Base-by-base conservation (phyloP, 140 eudicot species). In the Stevia rebaudiana region DNA sequence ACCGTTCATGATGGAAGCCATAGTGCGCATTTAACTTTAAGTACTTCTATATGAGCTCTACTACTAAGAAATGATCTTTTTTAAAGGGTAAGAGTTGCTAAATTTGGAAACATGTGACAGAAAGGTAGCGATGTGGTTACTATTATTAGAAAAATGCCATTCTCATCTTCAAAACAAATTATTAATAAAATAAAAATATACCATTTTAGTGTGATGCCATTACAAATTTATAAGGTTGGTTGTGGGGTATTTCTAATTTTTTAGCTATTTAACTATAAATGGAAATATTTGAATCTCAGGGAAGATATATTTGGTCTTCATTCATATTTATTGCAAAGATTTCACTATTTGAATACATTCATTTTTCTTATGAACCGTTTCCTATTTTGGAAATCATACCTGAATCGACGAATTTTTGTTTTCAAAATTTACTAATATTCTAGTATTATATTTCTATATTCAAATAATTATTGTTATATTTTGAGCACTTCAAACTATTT, bases 71-170 rank as follows among this genome's bases (percentile, higher is more conserved):
- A 69, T 63, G 74, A 69, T 62, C 53, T 49, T 60, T 60, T 70
- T 70, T 69, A 66, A 51, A 68, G 70, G 76, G 86, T 41, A 81
- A 81, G 80, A 65, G 76, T 55, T 60, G 63, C 82, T 58, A 61
- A 48, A 59, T 75, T 21, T 63, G 71, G 79, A 41, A 65, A 67
- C 16, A 52, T 52, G 61, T 50, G 36, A 72, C 72, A 53, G 80
- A 83, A 81, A 80, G 95, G 74, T 63, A 40, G 72, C 53, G 16
- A 75, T 80, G 64, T 46, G 57, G 69, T 74, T 80, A 54, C 87
- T 75, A 72, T 51, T 73, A 69, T 37, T 43, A 62, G 78, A 61
- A 53, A 35, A 58, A 60, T 46, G 30, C 37, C 77, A 68, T 63
- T 67, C 58, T 67, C 46, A 47, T 15, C 63, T 35, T 25, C 39